Conservation (phyloP, 768 basidiomycete genomes). For the Phlegmacium glaucopus region DNA sequence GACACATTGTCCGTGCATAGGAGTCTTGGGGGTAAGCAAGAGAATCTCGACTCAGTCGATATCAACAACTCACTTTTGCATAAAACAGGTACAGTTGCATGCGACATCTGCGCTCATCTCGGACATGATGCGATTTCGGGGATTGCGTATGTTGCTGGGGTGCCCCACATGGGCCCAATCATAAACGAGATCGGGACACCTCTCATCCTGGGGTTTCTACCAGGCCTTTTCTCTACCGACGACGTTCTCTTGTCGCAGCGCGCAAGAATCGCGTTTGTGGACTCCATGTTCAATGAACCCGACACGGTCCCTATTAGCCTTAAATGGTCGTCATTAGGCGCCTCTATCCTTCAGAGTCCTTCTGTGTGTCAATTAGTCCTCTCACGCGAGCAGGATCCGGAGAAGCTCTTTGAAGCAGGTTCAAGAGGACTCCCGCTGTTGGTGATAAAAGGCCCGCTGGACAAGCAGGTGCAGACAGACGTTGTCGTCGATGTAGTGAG, state of each 20-base stretch:
- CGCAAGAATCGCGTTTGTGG: constrained; percentile 21
- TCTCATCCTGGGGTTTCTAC: constrained; percentile 12
- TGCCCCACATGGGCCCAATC: constrained; percentile 22
- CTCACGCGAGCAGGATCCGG: constrained; percentile 22
- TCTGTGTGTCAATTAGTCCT: constrained; percentile 17
- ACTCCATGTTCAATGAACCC: constrained; percentile 23
- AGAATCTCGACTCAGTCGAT: too few species aligned
- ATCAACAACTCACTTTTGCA: constrained; percentile 1
- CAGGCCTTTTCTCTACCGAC: constrained; percentile 19
- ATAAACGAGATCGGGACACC: constrained; percentile 21
- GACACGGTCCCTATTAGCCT: constrained; percentile 20
- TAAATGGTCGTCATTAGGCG: constrained; percentile 22
- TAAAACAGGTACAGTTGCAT: constrained; percentile 22
- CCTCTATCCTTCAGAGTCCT: constrained; percentile 16
- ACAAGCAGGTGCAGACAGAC: constrained; percentile 23
- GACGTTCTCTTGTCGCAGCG: constrained; percentile 17
- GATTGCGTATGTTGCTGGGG: constrained; percentile 22
- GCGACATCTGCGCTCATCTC: constrained; percentile 26
- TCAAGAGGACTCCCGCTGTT: constrained; percentile 24
- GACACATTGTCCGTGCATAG: constrained; percentile 10
- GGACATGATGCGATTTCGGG: constrained; percentile 24
- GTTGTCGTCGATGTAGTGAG: constrained; percentile 23
- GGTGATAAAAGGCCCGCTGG: constrained; percentile 20
- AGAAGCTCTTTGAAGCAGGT: constrained; percentile 23
- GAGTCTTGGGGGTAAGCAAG: constrained; percentile 27